Percentiles rank a stretch among this genome's conserved stretches.
Conservation (phyloP, 305 asterid species). For the Solanum hybrid region DNA sequence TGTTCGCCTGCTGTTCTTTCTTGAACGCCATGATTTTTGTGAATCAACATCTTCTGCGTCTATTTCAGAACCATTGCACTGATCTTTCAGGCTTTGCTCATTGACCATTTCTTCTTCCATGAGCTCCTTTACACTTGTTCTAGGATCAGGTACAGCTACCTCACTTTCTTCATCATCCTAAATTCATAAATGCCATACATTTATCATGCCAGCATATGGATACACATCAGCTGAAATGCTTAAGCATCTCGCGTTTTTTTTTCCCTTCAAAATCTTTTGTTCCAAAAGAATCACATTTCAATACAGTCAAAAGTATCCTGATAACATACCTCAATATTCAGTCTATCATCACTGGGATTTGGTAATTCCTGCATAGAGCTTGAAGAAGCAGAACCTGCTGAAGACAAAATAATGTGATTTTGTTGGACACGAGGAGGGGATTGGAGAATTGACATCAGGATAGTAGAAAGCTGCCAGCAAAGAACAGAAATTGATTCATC, state of each 20-base stretch:
- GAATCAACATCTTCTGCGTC: constrained; percentile 21
- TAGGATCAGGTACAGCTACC: constrained; percentile 23
- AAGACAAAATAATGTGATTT: constrained; percentile 1
- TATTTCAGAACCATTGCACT: constrained; percentile 23
- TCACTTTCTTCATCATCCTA: constrained; percentile 52
- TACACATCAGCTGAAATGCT: not conserved
- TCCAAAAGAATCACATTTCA: not conserved
- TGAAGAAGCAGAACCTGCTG: constrained; percentile 36
- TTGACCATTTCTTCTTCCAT: constrained; percentile 84
- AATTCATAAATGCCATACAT: constrained; percentile 1
- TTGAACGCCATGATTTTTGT: constrained; percentile 20
- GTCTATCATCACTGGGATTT: constrained; percentile 16
- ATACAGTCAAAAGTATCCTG: not conserved
- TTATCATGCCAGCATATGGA: not conserved
- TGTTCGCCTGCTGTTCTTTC: constrained; percentile 28
- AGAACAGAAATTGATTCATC: not conserved
- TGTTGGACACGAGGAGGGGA: not conserved
- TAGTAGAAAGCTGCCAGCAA: not conserved
- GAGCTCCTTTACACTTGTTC: constrained; percentile 76
- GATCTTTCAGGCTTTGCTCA: constrained; percentile 35
- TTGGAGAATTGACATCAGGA: not conserved
- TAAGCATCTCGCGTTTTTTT: not conserved
- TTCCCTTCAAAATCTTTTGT: not conserved
- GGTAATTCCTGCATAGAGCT: constrained; percentile 17
- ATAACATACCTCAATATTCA: constrained; percentile 34